Conservation (phyloP, 139 green algal genomes). For the Pleodorina starrii region DNA sequence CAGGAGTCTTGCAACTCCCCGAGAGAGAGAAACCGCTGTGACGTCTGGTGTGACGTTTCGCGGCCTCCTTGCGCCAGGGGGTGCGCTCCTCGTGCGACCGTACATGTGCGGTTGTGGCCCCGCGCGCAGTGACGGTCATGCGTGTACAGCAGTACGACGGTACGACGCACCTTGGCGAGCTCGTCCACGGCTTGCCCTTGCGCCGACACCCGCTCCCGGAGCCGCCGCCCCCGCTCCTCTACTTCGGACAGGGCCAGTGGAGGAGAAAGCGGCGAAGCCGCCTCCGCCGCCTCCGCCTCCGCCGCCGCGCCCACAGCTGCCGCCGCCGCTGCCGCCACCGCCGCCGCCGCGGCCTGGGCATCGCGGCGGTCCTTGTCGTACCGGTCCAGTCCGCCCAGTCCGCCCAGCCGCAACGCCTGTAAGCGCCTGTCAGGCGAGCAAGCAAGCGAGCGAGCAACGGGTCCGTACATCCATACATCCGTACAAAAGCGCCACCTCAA, state of each 20-base stretch:
- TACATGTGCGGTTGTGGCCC: no score
- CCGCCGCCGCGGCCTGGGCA: neutral
- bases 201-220: neutral
- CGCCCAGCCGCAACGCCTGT: slow-evolving; percentile 5
- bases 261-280: neutral
- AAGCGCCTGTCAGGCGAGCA: neutral
- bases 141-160: no score
- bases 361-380: neutral
- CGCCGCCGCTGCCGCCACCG: neutral
- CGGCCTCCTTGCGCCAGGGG: no score
- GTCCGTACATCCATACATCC: no score
- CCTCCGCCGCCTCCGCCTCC: neutral
- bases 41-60: no score
- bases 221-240: neutral
- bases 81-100: no score
- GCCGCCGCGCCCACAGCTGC: neutral
- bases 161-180: slow-evolving; percentile 7
- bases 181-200: neutral
- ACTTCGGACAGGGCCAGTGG: neutral
- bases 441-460: no score
- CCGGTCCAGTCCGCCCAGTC: neutral
- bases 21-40: no score
- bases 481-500: no score
- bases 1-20: no score
- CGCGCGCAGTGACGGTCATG: no score